Evolutionary conservation across 768 basidiomycete genomes (phyloP).

Genomic region (Saitozyma podzolica): DNA sequence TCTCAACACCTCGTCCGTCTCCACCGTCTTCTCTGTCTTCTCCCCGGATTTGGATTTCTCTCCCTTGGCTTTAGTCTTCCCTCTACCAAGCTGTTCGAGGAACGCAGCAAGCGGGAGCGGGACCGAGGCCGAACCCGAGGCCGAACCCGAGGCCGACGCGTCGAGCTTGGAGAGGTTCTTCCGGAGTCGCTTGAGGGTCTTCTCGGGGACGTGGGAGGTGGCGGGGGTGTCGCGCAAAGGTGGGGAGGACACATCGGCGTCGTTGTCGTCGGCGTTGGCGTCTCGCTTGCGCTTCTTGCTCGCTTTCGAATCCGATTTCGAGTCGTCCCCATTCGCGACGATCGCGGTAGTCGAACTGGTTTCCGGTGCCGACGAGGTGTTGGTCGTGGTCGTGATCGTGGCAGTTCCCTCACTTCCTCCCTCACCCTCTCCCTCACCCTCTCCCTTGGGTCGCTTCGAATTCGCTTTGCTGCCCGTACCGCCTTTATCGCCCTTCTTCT

Average conservation of each 20-base stretch:
- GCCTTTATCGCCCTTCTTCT: constrained; percentile 50
- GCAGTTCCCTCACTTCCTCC: neutral
- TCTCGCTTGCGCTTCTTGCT: constrained; percentile 38
- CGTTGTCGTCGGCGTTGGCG: constrained; percentile 13
- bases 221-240: constrained; percentile 4
- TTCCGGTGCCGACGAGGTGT: neutral
- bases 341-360: neutral
- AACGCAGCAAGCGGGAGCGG: constrained; percentile 16
- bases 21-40: constrained; percentile 42
- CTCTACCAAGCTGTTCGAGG: constrained; percentile 16
- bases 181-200: constrained; percentile 43
- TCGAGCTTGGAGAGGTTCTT: constrained; percentile 60
- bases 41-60: neutral
- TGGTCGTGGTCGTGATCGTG: neutral
- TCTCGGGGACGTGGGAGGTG: constrained; percentile 22
- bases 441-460: constrained; percentile 31
- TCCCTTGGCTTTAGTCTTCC: constrained; percentile 24
- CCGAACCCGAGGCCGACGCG: constrained; percentile 12
- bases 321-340: constrained; percentile 2
- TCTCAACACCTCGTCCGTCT: constrained; percentile 16
- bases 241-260: constrained; percentile 3
- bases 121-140: neutral
- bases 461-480: constrained; percentile 49
- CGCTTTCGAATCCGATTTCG: constrained; percentile 6
- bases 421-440: neutral